Conservation (phyloP, 352 stramenopile genomes). For the Globisporangium polare region DNA sequence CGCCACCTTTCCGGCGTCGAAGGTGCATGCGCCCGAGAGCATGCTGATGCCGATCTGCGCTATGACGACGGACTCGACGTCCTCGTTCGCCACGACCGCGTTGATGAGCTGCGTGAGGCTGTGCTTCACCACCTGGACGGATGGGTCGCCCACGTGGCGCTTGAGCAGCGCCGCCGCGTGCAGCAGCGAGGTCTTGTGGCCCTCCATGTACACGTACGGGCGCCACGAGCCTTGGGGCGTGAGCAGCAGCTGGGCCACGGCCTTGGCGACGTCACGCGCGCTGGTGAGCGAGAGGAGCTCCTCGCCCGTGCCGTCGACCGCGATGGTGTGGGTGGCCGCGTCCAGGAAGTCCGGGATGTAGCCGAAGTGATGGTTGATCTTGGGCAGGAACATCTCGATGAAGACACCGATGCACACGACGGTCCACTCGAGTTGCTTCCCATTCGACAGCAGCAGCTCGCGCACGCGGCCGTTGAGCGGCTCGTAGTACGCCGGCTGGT, state of each 20-base stretch:
- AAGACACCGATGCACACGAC: conserved; percentile 26
- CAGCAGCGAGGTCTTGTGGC: conserved; percentile 31
- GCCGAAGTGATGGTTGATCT: conserved; percentile 22
- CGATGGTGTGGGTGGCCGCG: conserved; percentile 24
- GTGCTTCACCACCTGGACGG: conserved; percentile 22
- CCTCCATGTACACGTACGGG: conserved; percentile 27
- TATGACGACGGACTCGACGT: not conserved
- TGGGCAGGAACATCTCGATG: conserved; percentile 30
- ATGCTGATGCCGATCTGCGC: conserved; percentile 25
- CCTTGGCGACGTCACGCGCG: conserved; percentile 22
- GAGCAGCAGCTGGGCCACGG: conserved; percentile 17
- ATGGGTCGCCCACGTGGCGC: conserved; percentile 11
- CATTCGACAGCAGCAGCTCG: conserved; percentile 22
- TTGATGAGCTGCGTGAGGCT: conserved; percentile 3
- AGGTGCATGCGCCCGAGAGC: not conserved
- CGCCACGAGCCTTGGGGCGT: conserved; percentile 21
- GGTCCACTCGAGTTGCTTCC: conserved; percentile 36
- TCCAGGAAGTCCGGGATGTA: conserved; percentile 22
- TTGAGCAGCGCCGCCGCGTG: conserved; percentile 20
- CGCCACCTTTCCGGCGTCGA: conserved; percentile 28
- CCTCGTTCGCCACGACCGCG: conserved; percentile 5
- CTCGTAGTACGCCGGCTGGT: conserved; percentile 12
- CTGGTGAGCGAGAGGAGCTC: conserved; percentile 24
- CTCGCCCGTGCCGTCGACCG: conserved; percentile 27
- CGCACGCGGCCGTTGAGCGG: conserved; percentile 13